Evolutionary conservation across 75 land plant species (phyloP).

Genomic region (Selaginella moellendorffii): DNA sequence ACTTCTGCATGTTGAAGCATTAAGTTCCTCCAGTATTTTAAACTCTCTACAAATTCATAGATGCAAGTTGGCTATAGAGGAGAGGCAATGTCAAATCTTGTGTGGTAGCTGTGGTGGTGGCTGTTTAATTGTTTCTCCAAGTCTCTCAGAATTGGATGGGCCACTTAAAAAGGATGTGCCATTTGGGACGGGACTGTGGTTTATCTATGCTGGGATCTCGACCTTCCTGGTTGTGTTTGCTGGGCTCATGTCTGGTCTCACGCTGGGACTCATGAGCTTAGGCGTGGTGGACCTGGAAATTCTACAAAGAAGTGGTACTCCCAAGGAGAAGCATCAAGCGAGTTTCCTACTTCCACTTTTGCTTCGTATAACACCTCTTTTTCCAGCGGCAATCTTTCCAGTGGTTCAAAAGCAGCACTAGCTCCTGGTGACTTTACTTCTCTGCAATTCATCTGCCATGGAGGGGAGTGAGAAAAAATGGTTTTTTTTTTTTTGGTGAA

Average conservation of each 20-base stretch:
- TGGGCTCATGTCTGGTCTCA: slow-evolving; percentile 88
- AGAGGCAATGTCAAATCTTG: too few relatives aligned
- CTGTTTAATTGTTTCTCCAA: too few relatives aligned
- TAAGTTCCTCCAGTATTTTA: too few relatives aligned
- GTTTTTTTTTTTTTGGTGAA: too few relatives aligned
- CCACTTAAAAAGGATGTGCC: slow-evolving; percentile 13
- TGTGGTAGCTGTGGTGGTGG: too few relatives aligned
- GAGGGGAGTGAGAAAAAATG: slow-evolving; percentile 34
- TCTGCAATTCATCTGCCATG: slow-evolving; percentile 75
- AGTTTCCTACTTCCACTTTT: slow-evolving; percentile 22
- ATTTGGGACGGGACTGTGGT: slow-evolving; percentile 45
- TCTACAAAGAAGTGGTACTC: slow-evolving; percentile 64
- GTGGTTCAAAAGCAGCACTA: slow-evolving; percentile 79
- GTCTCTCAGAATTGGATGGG: slow-evolving; percentile 20
- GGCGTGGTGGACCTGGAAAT: slow-evolving; percentile 75
- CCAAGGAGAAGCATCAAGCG: slow-evolving; percentile 60
- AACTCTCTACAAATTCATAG: too few relatives aligned
- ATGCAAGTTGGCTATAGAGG: too few relatives aligned
- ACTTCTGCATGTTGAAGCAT: too few relatives aligned
- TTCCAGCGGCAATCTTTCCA: slow-evolving; percentile 52
- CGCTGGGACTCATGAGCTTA: slow-evolving; percentile 78
- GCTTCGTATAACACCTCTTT: neutral
- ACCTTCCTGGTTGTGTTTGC: slow-evolving; percentile 62
- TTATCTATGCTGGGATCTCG: slow-evolving; percentile 42
- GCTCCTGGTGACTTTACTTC: slow-evolving; percentile 65